Evolutionary conservation across 2,329 filamentous ascomycete genomes (phyloP), one percentile per base, ranked within the genome.

Genomic region (Keithomyces neogunnii): DNA sequence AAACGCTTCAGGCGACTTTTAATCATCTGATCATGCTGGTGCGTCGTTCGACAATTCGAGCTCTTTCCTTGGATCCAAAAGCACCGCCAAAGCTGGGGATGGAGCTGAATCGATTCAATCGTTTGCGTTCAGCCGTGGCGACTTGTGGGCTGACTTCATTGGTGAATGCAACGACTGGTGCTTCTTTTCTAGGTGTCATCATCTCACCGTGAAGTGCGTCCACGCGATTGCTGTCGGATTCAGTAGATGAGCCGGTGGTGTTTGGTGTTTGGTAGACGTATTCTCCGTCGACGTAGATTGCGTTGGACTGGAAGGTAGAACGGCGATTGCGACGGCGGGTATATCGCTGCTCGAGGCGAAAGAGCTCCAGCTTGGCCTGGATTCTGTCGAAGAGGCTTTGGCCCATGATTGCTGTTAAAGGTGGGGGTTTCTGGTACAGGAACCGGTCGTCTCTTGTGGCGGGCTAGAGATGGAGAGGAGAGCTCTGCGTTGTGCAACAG

Each of bases 271-370:
- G 77, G 77, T 90, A 95, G 68, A 96, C 77, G 73, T 96, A 96
- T 74, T 96, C 92, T 70, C 91, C 93, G 66, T 97, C 89, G 57
- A 96, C 87, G 70, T 97, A 97, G 67, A 88, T 80, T 32, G 90
- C 92, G 63, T 89, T 90, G 64, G 88, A 90, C 64, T 87, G 84
- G 69, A 95, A 96, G 54, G 88, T 93, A 50, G 85, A 91, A 67
- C 92, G 89, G 61, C 92, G 88, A 62, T 83, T 72, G 63, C 92
- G 89, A 66, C 89, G 86, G 63, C 87, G 87, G 48, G 91, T 95
- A 76, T 97, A 97, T 62, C 89, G 86, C 74, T 96, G 86, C 74
- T 97, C 92, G 59, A 97, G 85, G 47, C 90, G 88, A 77, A 95
- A 93, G 64, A 97, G 82, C 76, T 97, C 90, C 62, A 95, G 75